Percentiles rank a stretch among this genome's conserved stretches.
Evolutionary conservation across 2,329 filamentous ascomycete genomes (phyloP).

Genomic region (Claviceps sp.): DNA sequence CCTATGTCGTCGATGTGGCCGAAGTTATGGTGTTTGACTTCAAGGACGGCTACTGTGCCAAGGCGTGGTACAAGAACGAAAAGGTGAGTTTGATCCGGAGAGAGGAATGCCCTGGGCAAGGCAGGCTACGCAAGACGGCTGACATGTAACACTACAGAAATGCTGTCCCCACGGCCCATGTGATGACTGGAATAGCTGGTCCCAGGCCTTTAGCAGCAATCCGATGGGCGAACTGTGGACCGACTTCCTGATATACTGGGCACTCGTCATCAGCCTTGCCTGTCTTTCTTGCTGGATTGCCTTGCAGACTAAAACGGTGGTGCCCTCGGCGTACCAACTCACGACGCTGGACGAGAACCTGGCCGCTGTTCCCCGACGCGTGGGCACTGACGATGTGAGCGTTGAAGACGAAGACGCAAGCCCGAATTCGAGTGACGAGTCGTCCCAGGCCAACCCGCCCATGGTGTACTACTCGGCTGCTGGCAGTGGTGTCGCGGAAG

Average conservation of each 20-base stretch:
- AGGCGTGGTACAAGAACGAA: slow-evolving; percentile 59
- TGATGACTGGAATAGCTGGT: slow-evolving; percentile 44
- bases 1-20: slow-evolving; percentile 79
- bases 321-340: slow-evolving; percentile 77
- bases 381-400: slow-evolving; percentile 28
- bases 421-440: slow-evolving; percentile 25
- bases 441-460: slow-evolving; percentile 35
- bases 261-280: slow-evolving; percentile 57
- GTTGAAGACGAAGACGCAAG: slow-evolving; percentile 34
- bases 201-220: slow-evolving; percentile 30
- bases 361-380: slow-evolving; percentile 40
- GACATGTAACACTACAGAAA: slow-evolving; percentile 20
- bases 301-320: slow-evolving; percentile 81
- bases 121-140: not conserved
- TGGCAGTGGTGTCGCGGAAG: slow-evolving; percentile 91
- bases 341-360: slow-evolving; percentile 89
- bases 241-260: slow-evolving; percentile 66
- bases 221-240: slow-evolving; percentile 43
- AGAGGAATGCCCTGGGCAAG: not conserved
- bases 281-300: slow-evolving; percentile 65
- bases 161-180: slow-evolving; percentile 44
- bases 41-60: slow-evolving; percentile 76
- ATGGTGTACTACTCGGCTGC: slow-evolving; percentile 95
- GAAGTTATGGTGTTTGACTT: slow-evolving; percentile 78
- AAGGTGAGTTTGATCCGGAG: slow-evolving; percentile 29